Conservation (phyloP, 169 alveolate genomes). For the Plasmodium gallinaceum region DNA sequence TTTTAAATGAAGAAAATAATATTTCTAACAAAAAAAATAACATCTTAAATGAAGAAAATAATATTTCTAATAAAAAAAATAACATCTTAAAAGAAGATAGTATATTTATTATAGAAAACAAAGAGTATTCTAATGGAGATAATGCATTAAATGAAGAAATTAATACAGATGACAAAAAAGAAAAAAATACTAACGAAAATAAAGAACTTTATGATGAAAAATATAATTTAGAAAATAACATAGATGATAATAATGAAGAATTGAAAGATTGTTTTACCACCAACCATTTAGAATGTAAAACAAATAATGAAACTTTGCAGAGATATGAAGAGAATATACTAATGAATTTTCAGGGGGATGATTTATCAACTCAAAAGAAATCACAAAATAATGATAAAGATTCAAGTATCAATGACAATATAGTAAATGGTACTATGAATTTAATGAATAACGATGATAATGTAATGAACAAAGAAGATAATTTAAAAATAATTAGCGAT, state of each 20-base stretch:
- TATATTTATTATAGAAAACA: no score
- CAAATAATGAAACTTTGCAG: slow-evolving; percentile 29
- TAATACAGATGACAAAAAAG: no score
- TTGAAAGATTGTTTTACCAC: not conserved
- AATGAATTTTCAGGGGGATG: not conserved
- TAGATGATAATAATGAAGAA: no score
- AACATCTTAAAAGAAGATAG: no score
- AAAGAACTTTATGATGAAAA: not conserved
- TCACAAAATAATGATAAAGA: no score
- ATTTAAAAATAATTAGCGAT: not conserved
- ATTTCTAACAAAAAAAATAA: not conserved
- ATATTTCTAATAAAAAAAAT: not conserved
- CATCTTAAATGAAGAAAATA: not conserved
- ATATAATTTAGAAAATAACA: not conserved
- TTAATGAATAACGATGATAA: no score
- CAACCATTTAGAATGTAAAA: not conserved
- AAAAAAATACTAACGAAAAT: no score
- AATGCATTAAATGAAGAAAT: not conserved
- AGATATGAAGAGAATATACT: slow-evolving; percentile 40
- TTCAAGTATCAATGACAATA: no score
- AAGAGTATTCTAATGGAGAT: no score
- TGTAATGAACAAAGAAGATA: not conserved
- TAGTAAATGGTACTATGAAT: no score
- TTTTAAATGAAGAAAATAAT: not conserved
- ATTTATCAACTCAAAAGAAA: not conserved